Evolutionary conservation across 1,284 basidiomycete genomes (phyloP), one percentile per base, ranked within the genome.

Genomic region (Marasmius tenuissimus): DNA sequence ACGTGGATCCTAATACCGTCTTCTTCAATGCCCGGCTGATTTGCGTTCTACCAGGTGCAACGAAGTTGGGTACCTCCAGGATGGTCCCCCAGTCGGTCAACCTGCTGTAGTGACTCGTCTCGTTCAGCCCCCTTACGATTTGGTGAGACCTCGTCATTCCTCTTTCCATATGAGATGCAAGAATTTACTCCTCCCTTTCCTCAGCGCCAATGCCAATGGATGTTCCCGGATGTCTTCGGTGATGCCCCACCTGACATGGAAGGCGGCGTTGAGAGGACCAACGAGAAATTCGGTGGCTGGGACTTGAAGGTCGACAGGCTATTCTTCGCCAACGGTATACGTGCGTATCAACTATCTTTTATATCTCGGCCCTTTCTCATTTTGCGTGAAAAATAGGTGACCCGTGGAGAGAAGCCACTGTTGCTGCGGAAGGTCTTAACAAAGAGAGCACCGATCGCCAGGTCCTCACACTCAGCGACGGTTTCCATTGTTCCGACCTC

Each of bases 401-500:
- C 69, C 88, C 89, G 16, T 91, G 88, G 89, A 81, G 83, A 62
- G 86, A 88, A 63, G 83, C 83, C 7, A 91, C 89, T 0, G 75
- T 89, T 16, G 89, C 88, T 8, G 85, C 88, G 0, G 79, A 82
- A 33, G 76, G 76, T 35, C 73, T 81, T n/a, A 65, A 73, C 59
- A 76, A 82, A 59, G 33, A 69, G n/a, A 88, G 81, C 68, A 88
- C 85, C 3, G 58, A 76, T 1, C 68, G 69, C 1, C 85, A 87
- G 66, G 85, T 85, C 0, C 85, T 90, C 60, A 78, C 75, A 11
- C 70, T 84, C 8, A 74, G 84, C 48, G 79, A 88, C 62, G 89
- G 86, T 0, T 90, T 85, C 79, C 89, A 91, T 67, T 83, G 81
- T 69, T 86, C 86, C 3, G 89, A 92, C 70, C 71, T 91, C 50